phyloP scores from a whole-genome alignment of 306 rosid species.

The Vachellia pachyceras region DNA sequence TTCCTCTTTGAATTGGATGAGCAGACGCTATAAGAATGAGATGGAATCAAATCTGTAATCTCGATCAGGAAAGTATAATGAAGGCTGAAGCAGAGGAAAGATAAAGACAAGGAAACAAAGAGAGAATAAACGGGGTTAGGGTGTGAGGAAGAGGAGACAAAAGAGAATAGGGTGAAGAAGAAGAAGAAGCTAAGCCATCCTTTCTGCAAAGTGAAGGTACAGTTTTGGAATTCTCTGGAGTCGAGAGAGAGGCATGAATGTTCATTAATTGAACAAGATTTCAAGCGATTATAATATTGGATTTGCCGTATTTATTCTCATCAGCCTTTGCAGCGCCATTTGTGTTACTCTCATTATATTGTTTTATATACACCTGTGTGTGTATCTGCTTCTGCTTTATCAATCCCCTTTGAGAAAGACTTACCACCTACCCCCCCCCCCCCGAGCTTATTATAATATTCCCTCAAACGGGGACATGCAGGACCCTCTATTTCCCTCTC shows the following conservation, averaged over 20 bases:
- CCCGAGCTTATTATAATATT: background rate
- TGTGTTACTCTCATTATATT: background rate
- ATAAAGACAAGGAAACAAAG: too few relatives aligned
- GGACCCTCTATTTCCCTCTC: background rate
- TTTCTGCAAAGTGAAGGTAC: slow-evolving; percentile 33
- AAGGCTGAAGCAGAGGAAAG: too few relatives aligned
- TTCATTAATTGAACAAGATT: slow-evolving; percentile 28
- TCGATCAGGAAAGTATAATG: too few relatives aligned
- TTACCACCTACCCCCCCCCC: slow-evolving; percentile 21
- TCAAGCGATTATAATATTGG: slow-evolving; percentile 25
- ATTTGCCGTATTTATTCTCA: slow-evolving; percentile 12
- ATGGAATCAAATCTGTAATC: too few relatives aligned
- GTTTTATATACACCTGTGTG: background rate
- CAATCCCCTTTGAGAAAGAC: slow-evolving; percentile 8
- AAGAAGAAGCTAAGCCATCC: background rate
- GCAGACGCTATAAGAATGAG: too few relatives aligned
- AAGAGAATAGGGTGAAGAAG: too few relatives aligned
- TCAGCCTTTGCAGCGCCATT: slow-evolving; percentile 32
- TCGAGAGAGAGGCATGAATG: background rate
- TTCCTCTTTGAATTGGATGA: too few relatives aligned
- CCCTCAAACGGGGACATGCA: background rate
- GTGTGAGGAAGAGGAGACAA: too few relatives aligned
- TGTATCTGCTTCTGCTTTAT: background rate
- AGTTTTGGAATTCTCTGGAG: slow-evolving; percentile 34
- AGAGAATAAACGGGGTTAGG: too few relatives aligned